Percentiles rank a stretch among this genome's conserved stretches.
Evolutionary conservation across 1,284 basidiomycete genomes (phyloP).

Genomic region (Sanguinoderma infundibulare): DNA sequence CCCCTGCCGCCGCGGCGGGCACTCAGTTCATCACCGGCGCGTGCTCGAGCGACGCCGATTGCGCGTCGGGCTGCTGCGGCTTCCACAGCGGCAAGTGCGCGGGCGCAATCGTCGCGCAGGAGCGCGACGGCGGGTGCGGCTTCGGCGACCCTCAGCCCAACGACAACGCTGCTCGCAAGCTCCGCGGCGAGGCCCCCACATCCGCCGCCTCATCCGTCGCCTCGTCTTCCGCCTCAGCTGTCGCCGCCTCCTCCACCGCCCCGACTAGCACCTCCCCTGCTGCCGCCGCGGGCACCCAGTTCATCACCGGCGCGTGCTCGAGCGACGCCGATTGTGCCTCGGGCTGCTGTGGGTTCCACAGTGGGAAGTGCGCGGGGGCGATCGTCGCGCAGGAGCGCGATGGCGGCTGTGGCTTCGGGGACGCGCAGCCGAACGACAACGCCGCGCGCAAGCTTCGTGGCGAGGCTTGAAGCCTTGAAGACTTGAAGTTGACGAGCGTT

Average conservation of each 20-base stretch:
- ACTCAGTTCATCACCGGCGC: conserved; percentile 18
- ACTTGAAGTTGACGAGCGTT: not conserved
- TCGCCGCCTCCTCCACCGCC: conserved; percentile 1
- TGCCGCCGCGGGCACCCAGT: conserved; percentile 11
- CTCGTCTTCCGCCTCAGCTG: not conserved
- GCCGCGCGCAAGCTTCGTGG: conserved; percentile 6
- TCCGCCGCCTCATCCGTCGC: not conserved
- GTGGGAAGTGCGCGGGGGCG: conserved; percentile 20
- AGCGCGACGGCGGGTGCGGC: conserved; percentile 19
- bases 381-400: conserved; percentile 16
- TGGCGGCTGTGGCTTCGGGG: conserved; percentile 18
- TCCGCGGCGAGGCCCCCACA: conserved; percentile 2
- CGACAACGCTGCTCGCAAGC: conserved; percentile 11
- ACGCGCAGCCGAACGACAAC: conserved; percentile 15
- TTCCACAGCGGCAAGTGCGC: conserved; percentile 20
- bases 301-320: conserved; percentile 15
- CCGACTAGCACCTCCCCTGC: not conserved
- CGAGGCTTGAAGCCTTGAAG: not conserved
- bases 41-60: conserved; percentile 17
- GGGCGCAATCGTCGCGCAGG: conserved; percentile 16
- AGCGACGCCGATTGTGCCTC: conserved; percentile 17
- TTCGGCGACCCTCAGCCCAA: conserved; percentile 17
- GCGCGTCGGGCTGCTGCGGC: conserved; percentile 17
- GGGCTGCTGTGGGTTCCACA: conserved; percentile 16
- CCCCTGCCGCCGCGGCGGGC: conserved; percentile 7